Conservation (phyloP, 78 protist genomes). For the Dictyostelium citrinum region DNA sequence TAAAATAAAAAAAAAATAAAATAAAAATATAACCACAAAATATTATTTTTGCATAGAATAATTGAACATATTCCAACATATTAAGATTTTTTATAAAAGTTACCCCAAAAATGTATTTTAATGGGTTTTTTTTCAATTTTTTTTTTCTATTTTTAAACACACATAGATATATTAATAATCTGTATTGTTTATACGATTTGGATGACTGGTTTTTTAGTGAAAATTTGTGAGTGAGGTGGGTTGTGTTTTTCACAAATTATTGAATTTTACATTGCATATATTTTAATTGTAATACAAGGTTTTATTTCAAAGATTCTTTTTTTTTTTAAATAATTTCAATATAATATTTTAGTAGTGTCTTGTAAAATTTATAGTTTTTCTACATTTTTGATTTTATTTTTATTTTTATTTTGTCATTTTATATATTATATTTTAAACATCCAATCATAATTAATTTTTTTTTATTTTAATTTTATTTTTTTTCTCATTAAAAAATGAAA, state of each 20-base stretch:
- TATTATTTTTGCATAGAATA: background rate
- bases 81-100: background rate
- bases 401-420: background rate
- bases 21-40: background rate
- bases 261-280: background rate
- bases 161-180: background rate
- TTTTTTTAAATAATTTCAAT: too few relatives aligned
- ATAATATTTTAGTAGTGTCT: too few relatives aligned
- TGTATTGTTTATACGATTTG: background rate
- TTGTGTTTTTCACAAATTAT: background rate
- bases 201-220: background rate
- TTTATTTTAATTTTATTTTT: background rate
- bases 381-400: background rate
- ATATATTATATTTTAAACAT: background rate
- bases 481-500: background rate
- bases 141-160: background rate
- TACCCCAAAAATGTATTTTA: background rate
- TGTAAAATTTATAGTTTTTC: background rate
- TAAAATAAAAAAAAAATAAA: too few relatives aligned
- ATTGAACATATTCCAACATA: background rate
- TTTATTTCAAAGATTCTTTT: background rate
- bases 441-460: background rate
- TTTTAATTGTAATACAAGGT: background rate
- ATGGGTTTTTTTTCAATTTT: background rate
- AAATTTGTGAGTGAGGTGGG: background rate